These are phyloP conservation scores for Geotrichum restrictum DNA, from an alignment of 1,139 yeast species.

Conservation along the genomic window DNA sequence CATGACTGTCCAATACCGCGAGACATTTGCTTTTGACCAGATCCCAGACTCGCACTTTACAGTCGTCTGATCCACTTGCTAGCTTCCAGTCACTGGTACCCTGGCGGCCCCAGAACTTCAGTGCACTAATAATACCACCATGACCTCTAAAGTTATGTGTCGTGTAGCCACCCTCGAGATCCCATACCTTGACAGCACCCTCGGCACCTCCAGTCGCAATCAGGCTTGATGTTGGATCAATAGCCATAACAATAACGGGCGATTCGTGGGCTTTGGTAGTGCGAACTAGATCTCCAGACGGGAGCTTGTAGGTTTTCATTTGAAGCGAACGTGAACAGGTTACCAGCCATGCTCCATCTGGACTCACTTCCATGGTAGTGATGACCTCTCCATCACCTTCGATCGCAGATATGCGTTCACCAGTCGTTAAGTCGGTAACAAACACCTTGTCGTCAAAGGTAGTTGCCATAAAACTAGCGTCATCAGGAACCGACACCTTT, in stretches of 20 bases:
- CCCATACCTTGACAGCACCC: constrained; percentile 90
- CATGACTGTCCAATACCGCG: constrained; percentile 65
- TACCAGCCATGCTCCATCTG: constrained; percentile 68
- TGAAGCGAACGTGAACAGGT: constrained; percentile 82
- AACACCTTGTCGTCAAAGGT: constrained; percentile 71
- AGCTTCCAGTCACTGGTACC: constrained; percentile 72
- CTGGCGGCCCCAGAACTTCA: constrained; percentile 68
- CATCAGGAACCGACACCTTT: constrained; percentile 65
- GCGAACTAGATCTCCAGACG: constrained; percentile 33
- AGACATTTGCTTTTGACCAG: constrained; percentile 71
- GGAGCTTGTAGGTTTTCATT: constrained; percentile 58
- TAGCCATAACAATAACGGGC: constrained; percentile 74
- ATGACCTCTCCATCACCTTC: constrained; percentile 85
- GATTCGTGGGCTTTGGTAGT: constrained; percentile 52
- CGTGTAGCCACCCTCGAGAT: constrained; percentile 77
- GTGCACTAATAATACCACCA: constrained; percentile 82
- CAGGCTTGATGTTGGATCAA: constrained; percentile 76
- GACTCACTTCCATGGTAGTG: constrained; percentile 70
- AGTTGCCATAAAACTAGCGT: constrained; percentile 71
- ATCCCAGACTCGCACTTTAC: constrained; percentile 81
- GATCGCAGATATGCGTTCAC: constrained; percentile 55
- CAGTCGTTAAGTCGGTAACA: constrained; percentile 59
- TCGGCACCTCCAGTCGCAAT: constrained; percentile 95
- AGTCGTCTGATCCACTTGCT: constrained; percentile 82
- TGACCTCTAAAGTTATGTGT: constrained; percentile 94